Base-by-base conservation (phyloP, 208 protist genomes). In the Endotrypanum monterogeii region DNA sequence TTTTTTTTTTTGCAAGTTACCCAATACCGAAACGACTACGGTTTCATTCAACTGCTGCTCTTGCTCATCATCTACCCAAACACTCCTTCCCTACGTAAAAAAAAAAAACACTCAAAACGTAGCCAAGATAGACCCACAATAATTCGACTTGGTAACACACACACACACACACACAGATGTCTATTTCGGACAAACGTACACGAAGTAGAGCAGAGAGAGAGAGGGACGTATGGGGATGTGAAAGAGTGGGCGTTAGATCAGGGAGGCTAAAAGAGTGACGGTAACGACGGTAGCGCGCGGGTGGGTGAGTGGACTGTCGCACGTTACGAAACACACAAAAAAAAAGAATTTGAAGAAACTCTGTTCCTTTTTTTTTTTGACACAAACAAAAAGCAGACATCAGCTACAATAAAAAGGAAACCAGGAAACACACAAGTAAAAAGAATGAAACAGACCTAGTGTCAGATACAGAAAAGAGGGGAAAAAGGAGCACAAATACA, bases 271-370 rank as follows among this genome's bases (percentile, higher is more conserved):
- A 62, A 3, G 44, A 11, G 35, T 37, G 60, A 39, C 18, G 25
- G 18, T 23, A 25, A 37, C 30, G 37, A n/a, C n/a, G n/a, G n/a
- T n/a, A n/a, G n/a, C n/a, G n/a, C n/a, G n/a, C n/a, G n/a, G n/a
- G n/a, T n/a, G n/a, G n/a, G n/a, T n/a, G n/a, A n/a, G 35, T 65
- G 60, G 20, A 30, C 14, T 44, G 54, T 66, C 30, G 41, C 30
- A 73, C 8, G 72, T 52, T n/a, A 73, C 60, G 76, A 61, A 68
- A 60, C 44, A 14, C n/a, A n/a, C 12, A 14, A 44, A 20, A 46
- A 65, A 3, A 54, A 44, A 35, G 23, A 51, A 23, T 77, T 14
- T 30, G 23, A 23, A 8, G 12, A 25, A 16, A 37, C 32, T 35
- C 20, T 18, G 8, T 46, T 16, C 11, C 9, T 4, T 11, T 7